Evolutionary conservation across 2,329 filamentous ascomycete species (phyloP).

Genomic region (Clonostachys byssicola): DNA sequence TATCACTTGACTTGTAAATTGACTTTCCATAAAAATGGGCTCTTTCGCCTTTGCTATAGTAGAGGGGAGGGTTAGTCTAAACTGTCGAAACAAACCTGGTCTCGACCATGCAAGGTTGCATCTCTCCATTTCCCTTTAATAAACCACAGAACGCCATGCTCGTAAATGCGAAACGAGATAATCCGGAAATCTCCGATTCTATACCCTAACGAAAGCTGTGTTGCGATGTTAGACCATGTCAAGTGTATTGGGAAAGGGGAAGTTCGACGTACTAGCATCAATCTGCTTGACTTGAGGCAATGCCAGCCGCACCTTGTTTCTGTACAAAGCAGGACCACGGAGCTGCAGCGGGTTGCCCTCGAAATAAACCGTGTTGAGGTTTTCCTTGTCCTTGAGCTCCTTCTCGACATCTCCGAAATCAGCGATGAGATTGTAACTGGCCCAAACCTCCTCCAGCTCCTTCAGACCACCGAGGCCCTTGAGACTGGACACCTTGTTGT

Average conservation of each 20-base stretch:
- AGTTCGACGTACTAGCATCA: constrained; percentile 79
- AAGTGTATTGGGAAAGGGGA: neutral
- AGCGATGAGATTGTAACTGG: constrained; percentile 77
- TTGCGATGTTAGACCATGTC: constrained; percentile 1
- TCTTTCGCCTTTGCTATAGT: no score
- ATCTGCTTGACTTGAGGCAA: constrained; percentile 89
- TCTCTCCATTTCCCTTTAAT: no score
- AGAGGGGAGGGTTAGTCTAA: no score
- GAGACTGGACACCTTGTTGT: constrained; percentile 77
- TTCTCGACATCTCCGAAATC: constrained; percentile 82
- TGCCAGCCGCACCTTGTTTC: constrained; percentile 88
- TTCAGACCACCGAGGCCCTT: constrained; percentile 64
- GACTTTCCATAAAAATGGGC: no score
- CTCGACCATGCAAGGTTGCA: no score
- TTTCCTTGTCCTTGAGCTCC: constrained; percentile 72
- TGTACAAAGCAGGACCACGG: constrained; percentile 75
- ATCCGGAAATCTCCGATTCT: neutral
- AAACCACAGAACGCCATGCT: no score
- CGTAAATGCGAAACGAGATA: neutral
- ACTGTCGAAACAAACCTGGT: no score
- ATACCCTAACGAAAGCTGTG: neutral
- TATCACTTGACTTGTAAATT: no score
- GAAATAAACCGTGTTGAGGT: constrained; percentile 88
- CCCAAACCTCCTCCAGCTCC: constrained; percentile 88
- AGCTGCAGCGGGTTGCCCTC: constrained; percentile 90